These are phyloP conservation scores for Anthostomella pinea DNA, from an alignment of 2,329 filamentous ascomycete species.

Conservation along the genomic window DNA sequence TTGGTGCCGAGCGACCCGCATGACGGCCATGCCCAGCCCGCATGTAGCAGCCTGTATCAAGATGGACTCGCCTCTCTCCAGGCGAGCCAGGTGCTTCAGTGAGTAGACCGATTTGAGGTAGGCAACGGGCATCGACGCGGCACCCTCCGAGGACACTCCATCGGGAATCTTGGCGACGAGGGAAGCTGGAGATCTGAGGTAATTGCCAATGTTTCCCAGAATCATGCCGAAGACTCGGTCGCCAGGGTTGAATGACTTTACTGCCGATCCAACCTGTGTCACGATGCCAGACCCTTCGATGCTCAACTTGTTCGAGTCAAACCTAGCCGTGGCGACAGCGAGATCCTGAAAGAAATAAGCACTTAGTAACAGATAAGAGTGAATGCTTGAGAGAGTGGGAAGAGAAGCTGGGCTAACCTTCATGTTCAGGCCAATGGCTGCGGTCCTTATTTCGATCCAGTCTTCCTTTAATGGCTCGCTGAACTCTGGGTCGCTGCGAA, in stretches of 20 bases:
- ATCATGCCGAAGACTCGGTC: conserved; percentile 13
- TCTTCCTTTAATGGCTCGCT: conserved; percentile 1
- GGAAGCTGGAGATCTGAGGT: conserved; percentile 5
- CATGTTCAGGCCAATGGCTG: conserved; percentile 13
- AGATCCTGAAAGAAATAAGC: conserved; percentile 6
- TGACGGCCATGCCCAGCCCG: conserved; percentile 4
- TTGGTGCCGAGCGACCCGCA: conserved; percentile 1
- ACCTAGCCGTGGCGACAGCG: conserved; percentile 9
- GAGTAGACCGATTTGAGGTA: conserved; percentile 12
- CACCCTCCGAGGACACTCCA: background rate
- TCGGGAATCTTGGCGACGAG: conserved; percentile 6
- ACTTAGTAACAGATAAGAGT: no score
- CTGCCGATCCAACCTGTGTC: conserved; percentile 3
- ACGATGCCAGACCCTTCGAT: conserved; percentile 9
- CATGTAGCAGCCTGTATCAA: conserved; percentile 4
- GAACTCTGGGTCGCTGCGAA: conserved; percentile 5
- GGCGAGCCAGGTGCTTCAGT: conserved; percentile 1
- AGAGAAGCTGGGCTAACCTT: no score
- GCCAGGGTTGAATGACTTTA: conserved; percentile 8
- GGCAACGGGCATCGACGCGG: conserved; percentile 9
- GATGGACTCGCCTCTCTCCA: background rate
- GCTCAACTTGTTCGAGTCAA: conserved; percentile 8
- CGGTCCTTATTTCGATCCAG: conserved; percentile 10
- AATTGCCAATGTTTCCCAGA: conserved; percentile 11
- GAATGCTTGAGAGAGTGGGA: no score